These are phyloP conservation scores for Xylaria hypoxylon DNA, from an alignment of 2,329 filamentous ascomycete species.

Conservation along the genomic window DNA sequence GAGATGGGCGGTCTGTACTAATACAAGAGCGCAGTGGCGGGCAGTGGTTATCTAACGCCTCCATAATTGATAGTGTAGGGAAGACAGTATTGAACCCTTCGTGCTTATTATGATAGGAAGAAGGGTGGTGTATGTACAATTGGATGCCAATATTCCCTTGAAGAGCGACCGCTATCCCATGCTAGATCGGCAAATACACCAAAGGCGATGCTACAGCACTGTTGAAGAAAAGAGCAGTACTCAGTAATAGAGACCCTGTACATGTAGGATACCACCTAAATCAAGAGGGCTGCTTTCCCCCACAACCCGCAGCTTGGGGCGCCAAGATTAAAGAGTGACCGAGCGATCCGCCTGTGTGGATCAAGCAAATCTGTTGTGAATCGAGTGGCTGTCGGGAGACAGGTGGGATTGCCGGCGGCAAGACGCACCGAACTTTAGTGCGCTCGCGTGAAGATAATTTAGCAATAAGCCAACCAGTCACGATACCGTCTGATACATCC, in stretches of 20 bases:
- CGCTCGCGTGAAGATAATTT: background rate
- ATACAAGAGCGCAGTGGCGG: background rate
- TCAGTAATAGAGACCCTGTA: background rate
- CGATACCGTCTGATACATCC: conserved; percentile 3
- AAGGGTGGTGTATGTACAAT: conserved; percentile 5
- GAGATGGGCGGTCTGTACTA: background rate
- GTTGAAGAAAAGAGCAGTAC: background rate
- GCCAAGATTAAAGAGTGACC: conserved; percentile 19
- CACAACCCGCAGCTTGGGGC: conserved; percentile 11
- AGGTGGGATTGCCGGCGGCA: conserved; percentile 21
- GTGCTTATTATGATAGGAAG: conserved; percentile 3
- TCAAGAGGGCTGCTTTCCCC: conserved; percentile 8
- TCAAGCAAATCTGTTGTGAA: conserved; percentile 24
- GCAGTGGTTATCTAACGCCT: background rate
- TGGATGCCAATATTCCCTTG: background rate
- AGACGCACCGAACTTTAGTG: conserved; percentile 17
- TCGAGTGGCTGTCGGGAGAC: conserved; percentile 22
- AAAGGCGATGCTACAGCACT: background rate
- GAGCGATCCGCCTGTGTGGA: conserved; percentile 32
- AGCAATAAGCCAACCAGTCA: conserved; percentile 21
- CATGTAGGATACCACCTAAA: background rate
- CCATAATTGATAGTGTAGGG: background rate
- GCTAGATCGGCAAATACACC: background rate
- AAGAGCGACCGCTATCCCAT: background rate
- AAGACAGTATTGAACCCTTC: background rate